A percentile compares a stretch with the other conserved stretches of the same genome.
phyloP scores from a whole-genome alignment of 768 basidiomycete genomes.

The Podaxis sp. region DNA sequence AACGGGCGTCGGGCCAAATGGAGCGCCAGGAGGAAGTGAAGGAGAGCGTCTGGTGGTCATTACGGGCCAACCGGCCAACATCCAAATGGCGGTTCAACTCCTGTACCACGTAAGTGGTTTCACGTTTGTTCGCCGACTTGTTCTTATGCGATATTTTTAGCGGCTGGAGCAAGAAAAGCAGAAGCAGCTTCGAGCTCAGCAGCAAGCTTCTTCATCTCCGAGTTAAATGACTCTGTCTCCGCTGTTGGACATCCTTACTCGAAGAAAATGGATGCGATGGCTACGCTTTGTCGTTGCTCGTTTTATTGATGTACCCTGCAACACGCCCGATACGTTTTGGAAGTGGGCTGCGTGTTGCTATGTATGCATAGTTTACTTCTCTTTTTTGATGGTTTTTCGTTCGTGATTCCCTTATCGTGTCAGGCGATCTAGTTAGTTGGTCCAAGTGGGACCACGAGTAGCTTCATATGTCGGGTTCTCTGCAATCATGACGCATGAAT shows the following conservation, averaged over 20 bases:
- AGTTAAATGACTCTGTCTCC: neutral
- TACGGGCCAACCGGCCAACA: constrained; percentile 91
- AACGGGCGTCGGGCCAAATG: constrained; percentile 59
- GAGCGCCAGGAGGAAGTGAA: constrained; percentile 69
- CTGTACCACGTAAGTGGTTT: constrained; percentile 67
- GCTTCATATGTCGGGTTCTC: neutral
- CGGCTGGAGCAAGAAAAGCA: constrained; percentile 88
- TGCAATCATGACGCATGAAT: neutral
- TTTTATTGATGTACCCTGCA: neutral
- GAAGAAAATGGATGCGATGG: too few species aligned
- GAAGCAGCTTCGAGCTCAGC: constrained; percentile 59
- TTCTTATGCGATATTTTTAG: constrained; percentile 29
- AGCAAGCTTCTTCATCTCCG: constrained; percentile 12
- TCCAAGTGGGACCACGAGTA: neutral
- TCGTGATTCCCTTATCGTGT: constrained; percentile 2
- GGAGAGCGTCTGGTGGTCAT: constrained; percentile 94
- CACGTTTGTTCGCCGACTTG: neutral
- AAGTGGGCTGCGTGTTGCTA: constrained; percentile 4
- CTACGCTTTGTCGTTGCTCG: neutral
- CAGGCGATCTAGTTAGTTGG: neutral
- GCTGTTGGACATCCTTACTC: neutral
- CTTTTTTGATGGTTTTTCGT: constrained; percentile 1
- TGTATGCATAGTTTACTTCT: constrained; percentile 7
- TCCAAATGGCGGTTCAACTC: constrained; percentile 93
- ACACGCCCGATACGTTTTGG: neutral